Evolutionary conservation across 345 rosid species (phyloP).

Genomic region (Hibiscus trionum): DNA sequence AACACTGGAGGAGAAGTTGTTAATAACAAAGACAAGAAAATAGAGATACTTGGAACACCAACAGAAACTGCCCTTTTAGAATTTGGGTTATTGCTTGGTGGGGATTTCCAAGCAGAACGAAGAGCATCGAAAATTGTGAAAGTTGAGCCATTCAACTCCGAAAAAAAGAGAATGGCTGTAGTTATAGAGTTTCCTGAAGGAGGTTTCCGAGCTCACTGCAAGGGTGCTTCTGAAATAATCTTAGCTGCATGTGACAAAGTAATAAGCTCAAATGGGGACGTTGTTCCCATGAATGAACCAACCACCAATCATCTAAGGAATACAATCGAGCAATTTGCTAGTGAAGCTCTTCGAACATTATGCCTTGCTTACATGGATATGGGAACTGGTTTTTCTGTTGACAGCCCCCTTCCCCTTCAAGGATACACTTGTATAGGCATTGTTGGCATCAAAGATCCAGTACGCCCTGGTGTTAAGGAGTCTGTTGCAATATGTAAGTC

Average conservation of each 20-base stretch:
- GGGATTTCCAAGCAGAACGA: conserved; percentile 53
- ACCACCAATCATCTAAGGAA: conserved; percentile 34
- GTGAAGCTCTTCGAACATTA: conserved; percentile 90
- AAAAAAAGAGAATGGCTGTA: conserved; percentile 79
- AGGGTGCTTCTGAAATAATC: conserved; percentile 89
- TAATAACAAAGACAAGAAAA: conserved; percentile 36
- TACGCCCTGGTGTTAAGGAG: conserved; percentile 73
- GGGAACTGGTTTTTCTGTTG: conserved; percentile 45
- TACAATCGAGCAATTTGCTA: conserved; percentile 66
- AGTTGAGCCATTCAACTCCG: conserved; percentile 90
- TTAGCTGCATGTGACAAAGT: conserved; percentile 70
- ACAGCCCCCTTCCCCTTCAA: conserved; percentile 42
- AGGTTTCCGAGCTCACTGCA: conserved; percentile 53
- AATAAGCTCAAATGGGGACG: conserved; percentile 55
- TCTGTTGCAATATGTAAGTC: conserved; percentile 76
- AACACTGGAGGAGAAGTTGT: conserved; percentile 95
- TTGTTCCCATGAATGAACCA: conserved; percentile 60
- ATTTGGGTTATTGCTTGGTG: conserved; percentile 74
- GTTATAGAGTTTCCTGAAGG: conserved; percentile 69
- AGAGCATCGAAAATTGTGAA: conserved; percentile 47
- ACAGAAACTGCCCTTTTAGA: conserved; percentile 91
- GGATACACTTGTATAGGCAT: conserved; percentile 66
- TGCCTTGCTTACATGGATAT: conserved; percentile 77
- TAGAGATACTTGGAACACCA: conserved; percentile 88
- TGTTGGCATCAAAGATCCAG: conserved; percentile 86